A percentile compares a stretch with the other conserved stretches of the same genome.
phyloP scores from a whole-genome alignment of 2,329 filamentous ascomycete species.

The Didymella pomorum region DNA sequence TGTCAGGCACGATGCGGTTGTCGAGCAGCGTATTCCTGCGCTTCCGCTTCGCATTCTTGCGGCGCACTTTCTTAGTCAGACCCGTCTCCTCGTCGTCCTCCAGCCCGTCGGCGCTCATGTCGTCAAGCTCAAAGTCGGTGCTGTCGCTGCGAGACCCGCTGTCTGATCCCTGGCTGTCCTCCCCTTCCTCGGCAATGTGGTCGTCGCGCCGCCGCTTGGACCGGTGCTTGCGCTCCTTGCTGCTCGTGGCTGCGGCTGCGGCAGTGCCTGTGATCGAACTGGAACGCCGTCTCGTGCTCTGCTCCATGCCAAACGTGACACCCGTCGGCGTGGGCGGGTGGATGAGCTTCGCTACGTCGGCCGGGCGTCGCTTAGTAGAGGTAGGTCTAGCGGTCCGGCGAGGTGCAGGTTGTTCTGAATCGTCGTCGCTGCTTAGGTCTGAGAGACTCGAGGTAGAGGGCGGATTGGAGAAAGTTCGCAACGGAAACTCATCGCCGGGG shows the following conservation, averaged over 20 bases:
- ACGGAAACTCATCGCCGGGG: conserved; percentile 49
- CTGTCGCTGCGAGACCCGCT: conserved; percentile 49
- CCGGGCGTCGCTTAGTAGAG: conserved; percentile 18
- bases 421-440: conserved; percentile 34
- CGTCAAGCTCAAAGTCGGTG: conserved; percentile 65
- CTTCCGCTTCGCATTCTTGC: conserved; percentile 71
- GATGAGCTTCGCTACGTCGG: conserved; percentile 36
- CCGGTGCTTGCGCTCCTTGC: conserved; percentile 36
- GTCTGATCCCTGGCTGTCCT: conserved; percentile 40
- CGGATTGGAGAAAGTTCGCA: conserved; percentile 46
- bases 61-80: conserved; percentile 75
- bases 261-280: conserved; percentile 46
- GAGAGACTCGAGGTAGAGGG: conserved; percentile 42
- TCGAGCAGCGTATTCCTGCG: conserved; percentile 75
- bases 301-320: conserved; percentile 21
- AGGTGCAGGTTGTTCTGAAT: background rate
- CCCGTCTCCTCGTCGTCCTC: conserved; percentile 90
- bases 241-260: conserved; percentile 32
- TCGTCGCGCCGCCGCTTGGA: conserved; percentile 38
- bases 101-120: conserved; percentile 72
- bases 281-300: conserved; percentile 42
- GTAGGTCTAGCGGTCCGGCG: background rate
- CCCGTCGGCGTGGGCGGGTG: conserved; percentile 45
- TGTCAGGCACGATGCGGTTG: conserved; percentile 67
- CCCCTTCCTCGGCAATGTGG: conserved; percentile 48